Conservation (phyloP, 2,329 filamentous ascomycete species). For the Trichoderma arundinaceum region DNA sequence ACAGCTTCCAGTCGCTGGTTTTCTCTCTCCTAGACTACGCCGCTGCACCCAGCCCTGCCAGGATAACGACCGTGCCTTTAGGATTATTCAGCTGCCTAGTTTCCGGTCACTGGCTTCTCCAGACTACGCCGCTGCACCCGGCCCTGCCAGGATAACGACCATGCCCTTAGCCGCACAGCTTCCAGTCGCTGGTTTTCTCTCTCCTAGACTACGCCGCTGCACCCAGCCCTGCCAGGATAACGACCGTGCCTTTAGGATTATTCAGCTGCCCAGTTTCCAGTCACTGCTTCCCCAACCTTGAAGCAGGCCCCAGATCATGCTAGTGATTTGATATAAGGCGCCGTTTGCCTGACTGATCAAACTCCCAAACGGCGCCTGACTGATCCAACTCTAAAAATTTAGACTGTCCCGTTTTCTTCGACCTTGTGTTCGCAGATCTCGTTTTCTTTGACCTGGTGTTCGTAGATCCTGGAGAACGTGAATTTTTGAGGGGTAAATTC, state of each 20-base stretch:
- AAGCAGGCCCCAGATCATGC: no score
- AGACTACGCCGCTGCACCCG: neutral
- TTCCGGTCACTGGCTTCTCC: neutral
- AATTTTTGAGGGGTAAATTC: neutral
- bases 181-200: neutral
- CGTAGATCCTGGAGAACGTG: neutral
- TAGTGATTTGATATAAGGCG: no score
- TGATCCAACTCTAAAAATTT: neutral
- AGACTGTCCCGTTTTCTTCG: neutral
- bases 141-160: neutral
- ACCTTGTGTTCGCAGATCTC: no score
- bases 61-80: neutral
- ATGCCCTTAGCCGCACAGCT: neutral
- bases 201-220: neutral
- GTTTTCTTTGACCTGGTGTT: neutral
- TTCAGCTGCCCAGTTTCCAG: neutral
- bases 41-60: no score
- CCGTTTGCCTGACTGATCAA: no score
- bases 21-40: slow-evolving; percentile 6
- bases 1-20: neutral
- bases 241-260: neutral
- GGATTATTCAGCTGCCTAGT: neutral
- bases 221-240: no score
- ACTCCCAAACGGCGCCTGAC: no score
- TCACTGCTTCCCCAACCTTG: neutral